phyloP scores from a whole-genome alignment of 305 asterid genomes.

The Solanum hybrid region DNA sequence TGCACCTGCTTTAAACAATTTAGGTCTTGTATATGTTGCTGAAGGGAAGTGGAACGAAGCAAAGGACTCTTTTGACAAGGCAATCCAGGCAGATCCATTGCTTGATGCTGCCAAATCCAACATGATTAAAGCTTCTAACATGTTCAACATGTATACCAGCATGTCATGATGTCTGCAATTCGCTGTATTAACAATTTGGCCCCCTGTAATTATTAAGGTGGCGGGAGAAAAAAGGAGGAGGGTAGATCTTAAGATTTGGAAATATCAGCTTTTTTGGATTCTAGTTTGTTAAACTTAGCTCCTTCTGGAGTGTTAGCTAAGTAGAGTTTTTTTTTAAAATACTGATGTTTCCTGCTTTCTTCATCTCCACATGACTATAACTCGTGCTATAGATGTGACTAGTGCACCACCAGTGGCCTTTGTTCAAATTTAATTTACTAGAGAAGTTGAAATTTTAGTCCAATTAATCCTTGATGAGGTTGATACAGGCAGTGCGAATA shows the following conservation, averaged over 20 bases:
- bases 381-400: neutral
- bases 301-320: neutral
- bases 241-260: neutral
- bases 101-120: constrained; percentile 91
- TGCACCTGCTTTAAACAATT: constrained; percentile 94
- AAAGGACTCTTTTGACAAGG: constrained; percentile 72
- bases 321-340: neutral
- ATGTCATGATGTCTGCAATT: constrained; percentile 19
- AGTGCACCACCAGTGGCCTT: neutral
- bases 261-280: neutral
- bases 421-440: neutral
- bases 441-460: neutral
- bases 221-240: neutral
- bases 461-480: neutral
- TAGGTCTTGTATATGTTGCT: constrained; percentile 87
- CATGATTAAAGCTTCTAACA: constrained; percentile 43
- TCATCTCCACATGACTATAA: neutral
- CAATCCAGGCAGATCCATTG: constrained; percentile 65
- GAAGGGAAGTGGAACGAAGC: constrained; percentile 82
- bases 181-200: neutral
- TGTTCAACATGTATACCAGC: constrained; percentile 33
- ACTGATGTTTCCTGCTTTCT: neutral
- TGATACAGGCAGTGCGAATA: neutral
- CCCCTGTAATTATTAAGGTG: neutral
- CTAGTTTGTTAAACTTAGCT: neutral